Evolutionary conservation across 1,139 yeast species (phyloP).

Genomic region (Kodamaea sp.): DNA sequence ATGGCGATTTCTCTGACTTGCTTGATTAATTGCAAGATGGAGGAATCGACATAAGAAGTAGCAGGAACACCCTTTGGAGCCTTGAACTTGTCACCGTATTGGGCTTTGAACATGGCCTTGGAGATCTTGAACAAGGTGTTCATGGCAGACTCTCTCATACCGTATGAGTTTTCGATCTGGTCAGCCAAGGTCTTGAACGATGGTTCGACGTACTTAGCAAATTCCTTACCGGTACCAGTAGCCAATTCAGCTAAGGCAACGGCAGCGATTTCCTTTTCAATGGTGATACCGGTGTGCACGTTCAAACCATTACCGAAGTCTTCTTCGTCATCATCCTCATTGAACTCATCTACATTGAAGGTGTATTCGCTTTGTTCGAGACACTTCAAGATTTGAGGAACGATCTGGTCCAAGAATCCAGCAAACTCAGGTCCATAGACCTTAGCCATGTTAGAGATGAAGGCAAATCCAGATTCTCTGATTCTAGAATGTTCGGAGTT

Average conservation of each 20-base stretch:
- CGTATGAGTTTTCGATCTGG: constrained; percentile 84
- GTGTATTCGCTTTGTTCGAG: constrained; percentile 81
- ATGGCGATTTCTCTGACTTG: constrained; percentile 69
- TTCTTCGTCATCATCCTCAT: constrained; percentile 44
- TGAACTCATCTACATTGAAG: constrained; percentile 43
- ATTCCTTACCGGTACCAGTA: constrained; percentile 76
- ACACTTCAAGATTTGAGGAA: constrained; percentile 83
- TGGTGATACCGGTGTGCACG: constrained; percentile 92
- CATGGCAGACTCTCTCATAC: constrained; percentile 88
- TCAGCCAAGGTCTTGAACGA: constrained; percentile 66
- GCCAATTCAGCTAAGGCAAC: constrained; percentile 92
- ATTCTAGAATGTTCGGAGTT: constrained; percentile 79
- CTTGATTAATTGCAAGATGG: constrained; percentile 60
- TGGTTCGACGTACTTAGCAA: constrained; percentile 75
- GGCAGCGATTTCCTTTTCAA: constrained; percentile 96
- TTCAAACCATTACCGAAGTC: constrained; percentile 72
- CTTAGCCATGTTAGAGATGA: constrained; percentile 91
- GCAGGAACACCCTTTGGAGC: constrained; percentile 77
- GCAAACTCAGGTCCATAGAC: constrained; percentile 91
- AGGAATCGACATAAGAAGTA: constrained; percentile 57
- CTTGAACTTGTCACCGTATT: constrained; percentile 49
- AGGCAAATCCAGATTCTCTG: constrained; percentile 95
- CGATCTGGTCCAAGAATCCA: constrained; percentile 76
- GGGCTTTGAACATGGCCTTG: constrained; percentile 65
- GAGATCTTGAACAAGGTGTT: constrained; percentile 81